Evolutionary conservation across 805 yeast species (phyloP).

Genomic region (Saccharomycopsis vini): DNA sequence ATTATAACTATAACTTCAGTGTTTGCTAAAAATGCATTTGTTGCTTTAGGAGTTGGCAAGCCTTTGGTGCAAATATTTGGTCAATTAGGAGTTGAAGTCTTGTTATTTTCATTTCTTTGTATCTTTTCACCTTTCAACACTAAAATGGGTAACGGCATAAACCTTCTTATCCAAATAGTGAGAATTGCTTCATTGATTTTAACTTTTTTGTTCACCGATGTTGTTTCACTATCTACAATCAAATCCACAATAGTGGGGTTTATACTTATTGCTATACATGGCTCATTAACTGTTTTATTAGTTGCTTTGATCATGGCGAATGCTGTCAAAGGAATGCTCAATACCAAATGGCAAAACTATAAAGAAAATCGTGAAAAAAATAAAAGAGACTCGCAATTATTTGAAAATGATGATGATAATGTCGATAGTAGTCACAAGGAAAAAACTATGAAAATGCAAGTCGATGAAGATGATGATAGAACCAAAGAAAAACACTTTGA

Average conservation of each 20-base stretch:
- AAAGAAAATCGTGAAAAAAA: constrained; percentile 5
- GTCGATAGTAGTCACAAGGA: not conserved
- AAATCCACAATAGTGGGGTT: constrained; percentile 26
- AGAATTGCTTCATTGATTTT: constrained; percentile 24
- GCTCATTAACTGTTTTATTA: constrained; percentile 23
- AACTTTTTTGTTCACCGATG: constrained; percentile 25
- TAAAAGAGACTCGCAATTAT: constrained; percentile 8
- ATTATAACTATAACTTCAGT: constrained; percentile 21
- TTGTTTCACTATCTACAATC: constrained; percentile 22
- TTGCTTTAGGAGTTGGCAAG: constrained; percentile 26
- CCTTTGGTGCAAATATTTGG: constrained; percentile 27
- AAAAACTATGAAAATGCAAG: not conserved
- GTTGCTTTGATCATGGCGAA: constrained; percentile 22
- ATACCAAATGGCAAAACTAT: constrained; percentile 3
- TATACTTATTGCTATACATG: constrained; percentile 25
- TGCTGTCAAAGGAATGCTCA: constrained; percentile 15
- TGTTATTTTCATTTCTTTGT: constrained; percentile 20
- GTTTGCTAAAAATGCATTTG: constrained; percentile 26
- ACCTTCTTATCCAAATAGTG: constrained; percentile 23
- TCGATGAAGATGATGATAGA: not conserved
- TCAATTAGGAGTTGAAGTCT: constrained; percentile 25
- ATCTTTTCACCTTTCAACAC: constrained; percentile 24
- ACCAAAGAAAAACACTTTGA: too few species aligned
- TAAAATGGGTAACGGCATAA: constrained; percentile 25
- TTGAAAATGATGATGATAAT: too few species aligned